Conservation (phyloP, 108 stramenopile species). For the Cyclotella atomus region DNA sequence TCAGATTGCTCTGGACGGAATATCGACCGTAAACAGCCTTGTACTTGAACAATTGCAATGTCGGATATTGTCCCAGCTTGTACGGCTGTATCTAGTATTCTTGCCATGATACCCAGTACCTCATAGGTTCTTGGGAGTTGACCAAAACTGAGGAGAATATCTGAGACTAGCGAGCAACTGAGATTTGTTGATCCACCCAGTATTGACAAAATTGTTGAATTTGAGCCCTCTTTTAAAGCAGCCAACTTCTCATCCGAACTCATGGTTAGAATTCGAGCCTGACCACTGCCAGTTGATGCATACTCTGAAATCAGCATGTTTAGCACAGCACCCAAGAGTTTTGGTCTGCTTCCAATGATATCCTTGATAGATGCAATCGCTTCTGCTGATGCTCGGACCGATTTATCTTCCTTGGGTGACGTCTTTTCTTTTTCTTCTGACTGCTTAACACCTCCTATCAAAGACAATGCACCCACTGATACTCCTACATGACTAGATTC, state of each 20-base stretch:
- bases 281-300: conserved; percentile 47
- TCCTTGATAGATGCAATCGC: conserved; percentile 54
- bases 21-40: conserved; percentile 63
- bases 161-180: conserved; percentile 78
- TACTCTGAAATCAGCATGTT: conserved; percentile 81
- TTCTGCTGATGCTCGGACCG: conserved; percentile 33
- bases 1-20: conserved; percentile 56
- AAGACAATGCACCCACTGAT: conserved; percentile 17
- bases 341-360: conserved; percentile 71
- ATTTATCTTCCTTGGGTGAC: conserved; percentile 11
- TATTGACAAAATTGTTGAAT: conserved; percentile 25
- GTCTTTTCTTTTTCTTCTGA: conserved; percentile 6
- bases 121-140: conserved; percentile 79
- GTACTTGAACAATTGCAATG: conserved; percentile 65
- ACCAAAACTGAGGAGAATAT: conserved; percentile 74
- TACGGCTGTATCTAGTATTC: conserved; percentile 72
- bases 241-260: conserved; percentile 17
- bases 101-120: conserved; percentile 67
- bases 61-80: conserved; percentile 71
- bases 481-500: conserved; percentile 16
- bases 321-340: conserved; percentile 70
- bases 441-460: conserved; percentile 20
- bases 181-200: conserved; percentile 66
- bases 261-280: conserved; percentile 12
- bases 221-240: conserved; percentile 7